Base-by-base conservation (phyloP, 2,329 filamentous ascomycete genomes). In the Zalaria obscura region DNA sequence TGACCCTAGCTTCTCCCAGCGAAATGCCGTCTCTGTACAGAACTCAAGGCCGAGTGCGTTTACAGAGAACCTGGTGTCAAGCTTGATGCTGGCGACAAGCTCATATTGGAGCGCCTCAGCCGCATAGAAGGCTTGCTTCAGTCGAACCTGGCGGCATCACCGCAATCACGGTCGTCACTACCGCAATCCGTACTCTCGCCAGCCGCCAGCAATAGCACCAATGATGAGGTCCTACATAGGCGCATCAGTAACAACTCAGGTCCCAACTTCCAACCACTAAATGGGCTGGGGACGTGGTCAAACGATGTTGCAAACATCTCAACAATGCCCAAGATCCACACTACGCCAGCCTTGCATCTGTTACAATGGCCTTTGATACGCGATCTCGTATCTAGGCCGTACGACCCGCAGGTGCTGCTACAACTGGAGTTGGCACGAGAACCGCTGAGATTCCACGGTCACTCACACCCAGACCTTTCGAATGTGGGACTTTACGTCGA, bases 1-100 rank as follows among this genome's bases (percentile, higher is more conserved):
- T 25, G 18, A 40, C 7, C 6, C 5, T 11, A 18, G 4, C 5
- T 35, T 9, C 9, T 9, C 6, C 78, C 84, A 50, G 84, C 84
- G 36, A 89, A 87, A 60, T 91, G 84, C 65, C 82, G 85, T 59
- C 76, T 91, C 31, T 91, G 84, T 62, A 78, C 80, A 6, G 84
- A 89, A 57, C 68, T 89, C 34, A 82, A 83, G 41, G 84, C 83
- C 36, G 82, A 89, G 48, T 91, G 84, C 60, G 73, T 88, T 49
- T 91, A 91, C 59, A 75, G 84, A 48, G 84, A 91, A 57, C 84
- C 84, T 5, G 83, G 83, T 3, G 84, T 89, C 66, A 91, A 91
- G 63, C 73, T 91, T 6, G 84, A 91, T 57, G 83, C 83, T 31
- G 84, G 84, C 49, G 84, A 89, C 66, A 89, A 88, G 63, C 68